Conservation (phyloP, 345 rosid species). For the Microcos paniculata region DNA sequence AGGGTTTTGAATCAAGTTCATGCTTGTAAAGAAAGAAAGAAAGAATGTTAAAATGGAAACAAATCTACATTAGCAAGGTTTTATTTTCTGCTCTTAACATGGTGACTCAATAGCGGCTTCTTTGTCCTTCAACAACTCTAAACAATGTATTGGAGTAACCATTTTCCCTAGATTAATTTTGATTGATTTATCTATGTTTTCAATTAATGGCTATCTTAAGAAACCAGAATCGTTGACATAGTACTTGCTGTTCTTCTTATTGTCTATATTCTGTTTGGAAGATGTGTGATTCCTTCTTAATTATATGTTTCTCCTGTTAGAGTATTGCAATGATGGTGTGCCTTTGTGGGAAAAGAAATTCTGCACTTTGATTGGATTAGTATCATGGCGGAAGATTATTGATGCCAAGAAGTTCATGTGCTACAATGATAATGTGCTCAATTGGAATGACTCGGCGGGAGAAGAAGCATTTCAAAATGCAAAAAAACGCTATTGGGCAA, state of each 20-base stretch:
- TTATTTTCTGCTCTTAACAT: not conserved
- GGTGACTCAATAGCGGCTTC: no score
- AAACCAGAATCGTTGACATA: not conserved
- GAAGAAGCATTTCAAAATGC: constrained; percentile 52
- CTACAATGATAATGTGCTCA: constrained; percentile 23
- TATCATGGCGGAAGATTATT: constrained; percentile 48
- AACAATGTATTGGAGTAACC: no score
- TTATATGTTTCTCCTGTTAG: constrained; percentile 10
- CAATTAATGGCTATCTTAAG: not conserved
- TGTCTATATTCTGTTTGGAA: not conserved
- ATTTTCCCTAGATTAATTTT: not conserved
- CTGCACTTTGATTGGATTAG: constrained; percentile 39
- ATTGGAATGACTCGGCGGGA: constrained; percentile 55
- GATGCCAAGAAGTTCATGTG: constrained; percentile 34
- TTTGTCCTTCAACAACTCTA: no score
- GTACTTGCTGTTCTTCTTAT: not conserved
- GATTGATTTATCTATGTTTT: not conserved
- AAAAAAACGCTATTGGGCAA: constrained; percentile 40
- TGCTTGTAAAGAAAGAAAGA: not conserved
- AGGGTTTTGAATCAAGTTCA: not conserved
- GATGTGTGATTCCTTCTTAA: not conserved
- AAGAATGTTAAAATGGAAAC: not conserved
- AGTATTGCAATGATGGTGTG: constrained; percentile 30
- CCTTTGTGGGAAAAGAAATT: constrained; percentile 56
- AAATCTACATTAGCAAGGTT: not conserved